A percentile compares a stretch with the other conserved stretches of the same genome.
These are phyloP conservation scores for Fusarium foetens DNA, from an alignment of 2,329 filamentous ascomycete species.

Conservation along the genomic window DNA sequence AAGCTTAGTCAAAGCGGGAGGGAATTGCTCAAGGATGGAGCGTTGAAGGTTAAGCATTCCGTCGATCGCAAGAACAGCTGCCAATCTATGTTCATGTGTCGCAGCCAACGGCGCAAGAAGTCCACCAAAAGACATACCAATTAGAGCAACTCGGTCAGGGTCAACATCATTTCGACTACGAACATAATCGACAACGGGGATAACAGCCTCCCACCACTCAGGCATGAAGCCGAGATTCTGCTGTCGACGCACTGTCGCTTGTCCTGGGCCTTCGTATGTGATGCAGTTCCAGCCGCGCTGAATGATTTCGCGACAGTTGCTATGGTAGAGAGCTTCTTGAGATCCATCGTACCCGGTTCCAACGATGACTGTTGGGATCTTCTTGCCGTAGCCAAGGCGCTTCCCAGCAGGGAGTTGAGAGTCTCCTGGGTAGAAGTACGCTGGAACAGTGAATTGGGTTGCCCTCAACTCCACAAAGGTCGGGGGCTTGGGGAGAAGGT, in stretches of 20 bases:
- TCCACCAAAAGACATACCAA: constrained; percentile 56
- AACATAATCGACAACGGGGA: constrained; percentile 54
- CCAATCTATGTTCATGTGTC: constrained; percentile 55
- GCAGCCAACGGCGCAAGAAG: constrained; percentile 54
- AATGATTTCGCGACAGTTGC: constrained; percentile 47
- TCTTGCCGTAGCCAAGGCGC: constrained; percentile 19
- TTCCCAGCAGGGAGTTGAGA: neutral
- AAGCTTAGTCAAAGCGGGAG: neutral
- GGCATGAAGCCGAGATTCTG: constrained; percentile 56
- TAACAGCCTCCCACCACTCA: constrained; percentile 55
- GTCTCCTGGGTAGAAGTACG: constrained; percentile 47
- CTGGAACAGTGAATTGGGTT: constrained; percentile 48
- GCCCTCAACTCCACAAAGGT: constrained; percentile 47
- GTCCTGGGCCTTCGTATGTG: constrained; percentile 59
- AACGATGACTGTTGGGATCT: constrained; percentile 53
- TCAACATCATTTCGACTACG: constrained; percentile 45
- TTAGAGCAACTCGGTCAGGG: constrained; percentile 47
- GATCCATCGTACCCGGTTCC: constrained; percentile 56
- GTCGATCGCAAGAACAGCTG: constrained; percentile 42
- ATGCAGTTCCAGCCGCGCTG: constrained; percentile 56
- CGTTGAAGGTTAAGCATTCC: neutral
- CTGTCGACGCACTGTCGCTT: constrained; percentile 52
- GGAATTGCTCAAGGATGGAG: neutral
- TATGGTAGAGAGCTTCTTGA: constrained; percentile 56
- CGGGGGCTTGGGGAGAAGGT: constrained; percentile 49